Conservation (phyloP, 768 basidiomycete genomes). For the Auricularia sp. region DNA sequence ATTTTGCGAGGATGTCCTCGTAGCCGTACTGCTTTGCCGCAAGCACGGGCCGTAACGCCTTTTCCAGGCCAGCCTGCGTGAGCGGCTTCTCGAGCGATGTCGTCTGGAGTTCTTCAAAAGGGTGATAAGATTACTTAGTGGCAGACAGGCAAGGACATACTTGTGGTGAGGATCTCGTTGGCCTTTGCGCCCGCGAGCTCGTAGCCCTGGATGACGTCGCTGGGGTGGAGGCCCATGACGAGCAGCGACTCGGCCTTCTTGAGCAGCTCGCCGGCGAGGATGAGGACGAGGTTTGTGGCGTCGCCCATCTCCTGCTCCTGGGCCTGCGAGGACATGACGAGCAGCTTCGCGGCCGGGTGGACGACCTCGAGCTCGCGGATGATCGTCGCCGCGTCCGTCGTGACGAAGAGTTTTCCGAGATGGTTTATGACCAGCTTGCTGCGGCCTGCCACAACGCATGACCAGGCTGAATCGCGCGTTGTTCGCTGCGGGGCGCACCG, state of each 20-base stretch:
- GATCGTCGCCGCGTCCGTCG: constrained; percentile 97
- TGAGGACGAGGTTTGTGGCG: constrained; percentile 90
- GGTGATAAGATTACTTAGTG: neutral
- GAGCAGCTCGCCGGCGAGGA: constrained; percentile 88
- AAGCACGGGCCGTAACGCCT: constrained; percentile 81
- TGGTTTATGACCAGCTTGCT: constrained; percentile 99
- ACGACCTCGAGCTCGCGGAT: constrained; percentile 97
- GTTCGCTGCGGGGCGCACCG: constrained; percentile 38
- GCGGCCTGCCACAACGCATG: constrained; percentile 43
- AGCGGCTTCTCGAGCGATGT: constrained; percentile 31
- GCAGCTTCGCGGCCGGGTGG: constrained; percentile 94
- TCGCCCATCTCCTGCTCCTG: constrained; percentile 97
- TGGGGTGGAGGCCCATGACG: constrained; percentile 94
- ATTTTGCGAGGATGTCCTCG: constrained; percentile 67
- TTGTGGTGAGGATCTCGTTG: neutral
- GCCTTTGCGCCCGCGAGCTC: constrained; percentile 83
- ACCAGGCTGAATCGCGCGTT: no score
- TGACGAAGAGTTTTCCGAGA: constrained; percentile 89
- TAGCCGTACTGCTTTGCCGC: constrained; percentile 96
- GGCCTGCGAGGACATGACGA: constrained; percentile 97
- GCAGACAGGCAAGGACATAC: neutral
- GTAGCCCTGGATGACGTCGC: constrained; percentile 90
- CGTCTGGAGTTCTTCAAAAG: neutral
- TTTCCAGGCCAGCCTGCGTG: constrained; percentile 54
- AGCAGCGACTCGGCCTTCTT: constrained; percentile 89